A percentile compares a stretch with the other conserved stretches of the same genome.
Evolutionary conservation across 768 basidiomycete genomes (phyloP).

Genomic region (Panaeolus cyanescens): DNA sequence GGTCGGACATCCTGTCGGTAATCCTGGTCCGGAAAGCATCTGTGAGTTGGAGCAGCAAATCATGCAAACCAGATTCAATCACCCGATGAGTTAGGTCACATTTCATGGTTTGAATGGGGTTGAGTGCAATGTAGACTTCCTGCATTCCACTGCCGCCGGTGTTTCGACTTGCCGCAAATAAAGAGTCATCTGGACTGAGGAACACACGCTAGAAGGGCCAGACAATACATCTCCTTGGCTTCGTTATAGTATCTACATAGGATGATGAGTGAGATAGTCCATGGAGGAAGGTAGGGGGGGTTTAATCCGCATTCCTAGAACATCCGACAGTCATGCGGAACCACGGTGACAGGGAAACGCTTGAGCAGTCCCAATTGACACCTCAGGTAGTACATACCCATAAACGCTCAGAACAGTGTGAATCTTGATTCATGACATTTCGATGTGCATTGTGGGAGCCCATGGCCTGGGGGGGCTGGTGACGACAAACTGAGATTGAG

Average conservation of each 20-base stretch:
- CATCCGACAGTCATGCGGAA: constrained; percentile 3
- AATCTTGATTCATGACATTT: constrained; percentile 2
- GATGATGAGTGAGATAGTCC: constrained; percentile 3
- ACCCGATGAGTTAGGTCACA: constrained; percentile 14
- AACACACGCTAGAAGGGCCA: constrained; percentile 4
- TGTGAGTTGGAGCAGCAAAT: constrained; percentile 2
- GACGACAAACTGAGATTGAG: constrained; percentile 1
- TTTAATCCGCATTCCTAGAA: constrained; percentile 1
- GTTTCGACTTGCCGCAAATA: constrained; percentile 16
- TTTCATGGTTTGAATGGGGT: constrained; percentile 14
- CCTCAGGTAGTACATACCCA: not conserved
- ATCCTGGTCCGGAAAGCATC: constrained; percentile 3
- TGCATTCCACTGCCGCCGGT: constrained; percentile 20
- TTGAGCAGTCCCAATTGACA: constrained; percentile 1
- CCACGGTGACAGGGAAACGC: constrained; percentile 4
- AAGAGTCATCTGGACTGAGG: constrained; percentile 9
- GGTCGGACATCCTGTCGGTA: constrained; percentile 4
- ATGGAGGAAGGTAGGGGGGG: constrained; percentile 2
- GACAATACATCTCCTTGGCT: not conserved
- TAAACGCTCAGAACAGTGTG: constrained; percentile 3
- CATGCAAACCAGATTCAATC: constrained; percentile 11
- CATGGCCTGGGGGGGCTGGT: not conserved
- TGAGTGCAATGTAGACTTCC: constrained; percentile 11
- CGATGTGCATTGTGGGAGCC: not conserved
- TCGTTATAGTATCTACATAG: not conserved